Evolutionary conservation across 352 stramenopile genomes (phyloP), one percentile per base, ranked within the genome.

Genomic region (Blastocystis sp.): DNA sequence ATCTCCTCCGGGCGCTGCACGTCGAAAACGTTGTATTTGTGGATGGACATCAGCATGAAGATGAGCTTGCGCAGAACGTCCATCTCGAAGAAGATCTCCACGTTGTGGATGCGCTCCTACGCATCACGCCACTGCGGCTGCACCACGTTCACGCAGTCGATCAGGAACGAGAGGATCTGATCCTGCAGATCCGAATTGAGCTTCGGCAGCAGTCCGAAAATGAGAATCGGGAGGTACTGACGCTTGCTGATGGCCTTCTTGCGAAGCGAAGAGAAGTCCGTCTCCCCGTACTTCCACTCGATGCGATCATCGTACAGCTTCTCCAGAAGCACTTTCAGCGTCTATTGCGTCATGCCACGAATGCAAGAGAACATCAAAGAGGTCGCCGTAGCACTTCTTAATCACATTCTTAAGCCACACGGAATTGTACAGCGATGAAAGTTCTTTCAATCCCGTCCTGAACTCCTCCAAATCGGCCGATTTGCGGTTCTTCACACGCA

Each of bases 21-120:
- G 48, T 76, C 64, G 52, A 88, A 79, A 11, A 78, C 64, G 57
- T 88, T 88, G 64, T 65, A 79, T 77, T 76, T 79, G 68, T 88
- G 78, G 28, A 79, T 69, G 4, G 78, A 88, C 78, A 88, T 88
- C 11, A 88, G 64, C 78, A 88, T 88, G 52, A 88, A 88, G 38
- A 88, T 88, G 45, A 78, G 54, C 57, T 88, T 88, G 38, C 78
- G 78, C 17, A 88, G 68, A 76, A 88, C 66, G 48, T 88, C 78
- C 63, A 71, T 88, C 54, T 88, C 78, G 43, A 88, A 88, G 60
- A 88, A 88, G 48, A 88, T 88, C 59, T 88, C 78, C 48, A 88
- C 64, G 43, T 88, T 88, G 68, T 88, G 78, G 34, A 71, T 88
- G 42, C 78, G 64, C n/a, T 77, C 68, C 78, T 88, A 64, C 19